A percentile compares a stretch with the other conserved stretches of the same genome.
Conservation (phyloP, 306 rosid species). For the Dryas octopetala region DNA sequence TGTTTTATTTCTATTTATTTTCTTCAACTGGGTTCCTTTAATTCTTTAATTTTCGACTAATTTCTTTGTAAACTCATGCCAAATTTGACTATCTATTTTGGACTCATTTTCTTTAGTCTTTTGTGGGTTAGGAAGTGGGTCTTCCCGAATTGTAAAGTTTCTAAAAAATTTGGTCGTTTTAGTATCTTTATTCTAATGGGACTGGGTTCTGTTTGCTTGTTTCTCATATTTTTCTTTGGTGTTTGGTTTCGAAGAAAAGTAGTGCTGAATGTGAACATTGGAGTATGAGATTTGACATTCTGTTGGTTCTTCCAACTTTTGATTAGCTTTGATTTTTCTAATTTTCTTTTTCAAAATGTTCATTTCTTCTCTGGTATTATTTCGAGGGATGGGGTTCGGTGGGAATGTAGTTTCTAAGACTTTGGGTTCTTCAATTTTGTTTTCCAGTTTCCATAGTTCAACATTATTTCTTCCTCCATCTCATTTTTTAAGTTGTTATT, state of each 20-base stretch:
- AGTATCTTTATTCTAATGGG: not conserved
- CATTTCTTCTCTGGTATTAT: not conserved
- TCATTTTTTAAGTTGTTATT: not conserved
- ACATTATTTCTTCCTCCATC: not conserved
- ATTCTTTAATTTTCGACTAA: not conserved
- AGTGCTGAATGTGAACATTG: not conserved
- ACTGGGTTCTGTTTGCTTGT: not conserved
- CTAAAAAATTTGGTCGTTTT: not conserved
- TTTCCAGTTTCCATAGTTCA: not conserved
- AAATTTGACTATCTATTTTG: slow-evolving; percentile 4
- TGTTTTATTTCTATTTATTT: not conserved
- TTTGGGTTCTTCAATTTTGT: not conserved
- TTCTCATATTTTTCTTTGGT: not conserved
- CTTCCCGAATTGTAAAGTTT: slow-evolving; percentile 9
- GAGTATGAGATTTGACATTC: not conserved
- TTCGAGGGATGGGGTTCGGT: not conserved
- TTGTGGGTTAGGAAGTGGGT: slow-evolving; percentile 1
- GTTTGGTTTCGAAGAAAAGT: not conserved
- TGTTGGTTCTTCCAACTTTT: not conserved
- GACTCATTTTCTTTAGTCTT: not conserved
- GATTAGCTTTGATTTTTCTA: not conserved
- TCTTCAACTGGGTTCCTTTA: slow-evolving; percentile 9
- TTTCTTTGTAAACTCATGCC: not conserved
- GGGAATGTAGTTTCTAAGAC: not conserved
- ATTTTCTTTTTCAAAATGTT: slow-evolving; percentile 1